phyloP scores from a whole-genome alignment of 2,329 filamentous ascomycete genomes.

The Trichoderma simmonsii region DNA sequence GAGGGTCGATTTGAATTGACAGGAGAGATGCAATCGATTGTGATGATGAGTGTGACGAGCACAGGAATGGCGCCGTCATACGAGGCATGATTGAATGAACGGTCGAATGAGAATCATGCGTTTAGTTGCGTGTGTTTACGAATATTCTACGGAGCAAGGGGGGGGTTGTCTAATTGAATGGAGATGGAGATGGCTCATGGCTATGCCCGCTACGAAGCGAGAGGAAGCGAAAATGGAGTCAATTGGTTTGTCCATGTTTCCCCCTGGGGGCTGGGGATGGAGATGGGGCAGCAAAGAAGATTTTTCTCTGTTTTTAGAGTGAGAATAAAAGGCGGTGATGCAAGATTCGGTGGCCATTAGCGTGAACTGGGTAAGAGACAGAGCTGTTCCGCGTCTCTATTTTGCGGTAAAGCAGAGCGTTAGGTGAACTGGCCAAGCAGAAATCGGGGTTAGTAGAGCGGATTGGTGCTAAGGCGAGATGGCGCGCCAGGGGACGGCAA shows the following conservation, averaged over 20 bases:
- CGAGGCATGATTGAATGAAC: background rate
- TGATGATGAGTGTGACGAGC: background rate
- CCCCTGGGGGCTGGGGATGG: background rate
- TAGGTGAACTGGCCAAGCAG: background rate
- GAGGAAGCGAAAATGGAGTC: slow-evolving; percentile 5
- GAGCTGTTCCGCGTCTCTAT: background rate
- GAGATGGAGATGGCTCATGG: background rate
- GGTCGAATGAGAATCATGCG: slow-evolving; percentile 15
- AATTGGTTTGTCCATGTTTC: too few relatives aligned
- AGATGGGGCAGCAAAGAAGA: background rate
- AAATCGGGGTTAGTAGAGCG: background rate
- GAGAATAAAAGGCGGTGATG: slow-evolving; percentile 11
- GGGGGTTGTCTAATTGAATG: background rate
- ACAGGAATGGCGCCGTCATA: background rate
- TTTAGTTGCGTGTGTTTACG: background rate
- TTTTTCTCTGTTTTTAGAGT: background rate
- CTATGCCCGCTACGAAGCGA: background rate
- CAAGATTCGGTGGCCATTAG: background rate
- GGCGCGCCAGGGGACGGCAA: background rate
- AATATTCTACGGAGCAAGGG: background rate
- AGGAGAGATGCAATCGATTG: background rate
- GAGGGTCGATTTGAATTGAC: background rate
- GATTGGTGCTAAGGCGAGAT: slow-evolving; percentile 8
- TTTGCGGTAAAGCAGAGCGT: background rate
- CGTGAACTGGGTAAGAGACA: background rate